Conservation (phyloP, 176 grass and related monocot genomes). For the barley (Hordeum vulgare) region MorexV3_pseudomolecules_assembly NC_058519.1:19843941-19844440, state of each 20-base stretch:
- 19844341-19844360: slow-evolving; percentile 41
- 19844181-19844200: slow-evolving; percentile 55
- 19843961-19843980: slow-evolving; percentile 98
- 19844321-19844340: slow-evolving; percentile 43
- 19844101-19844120: slow-evolving; percentile 7
- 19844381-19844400: slow-evolving; percentile 18
- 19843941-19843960: slow-evolving; percentile 99
- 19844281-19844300: slow-evolving; percentile 45
- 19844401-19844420: slow-evolving; percentile 67
- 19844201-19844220: slow-evolving; percentile 55
- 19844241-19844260: slow-evolving; percentile 42
- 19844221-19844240: slow-evolving; percentile 30
- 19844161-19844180: slow-evolving; percentile 85
- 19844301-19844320: slow-evolving; percentile 41
- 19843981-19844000: slow-evolving; percentile 69
- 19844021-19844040: slow-evolving; percentile 63
- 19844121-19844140: slow-evolving; percentile 10
- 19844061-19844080: slow-evolving; percentile 64
- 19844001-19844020: slow-evolving; percentile 46
- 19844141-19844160: slow-evolving; percentile 30
- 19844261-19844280: slow-evolving; percentile 28
- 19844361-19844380: slow-evolving; percentile 30
- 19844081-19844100: slow-evolving; percentile 33
- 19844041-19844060: slow-evolving; percentile 68
- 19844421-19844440: slow-evolving; percentile 12